phyloP scores from a whole-genome alignment of 2,329 filamentous ascomycete species.

The Clonostachys rosea region DNA sequence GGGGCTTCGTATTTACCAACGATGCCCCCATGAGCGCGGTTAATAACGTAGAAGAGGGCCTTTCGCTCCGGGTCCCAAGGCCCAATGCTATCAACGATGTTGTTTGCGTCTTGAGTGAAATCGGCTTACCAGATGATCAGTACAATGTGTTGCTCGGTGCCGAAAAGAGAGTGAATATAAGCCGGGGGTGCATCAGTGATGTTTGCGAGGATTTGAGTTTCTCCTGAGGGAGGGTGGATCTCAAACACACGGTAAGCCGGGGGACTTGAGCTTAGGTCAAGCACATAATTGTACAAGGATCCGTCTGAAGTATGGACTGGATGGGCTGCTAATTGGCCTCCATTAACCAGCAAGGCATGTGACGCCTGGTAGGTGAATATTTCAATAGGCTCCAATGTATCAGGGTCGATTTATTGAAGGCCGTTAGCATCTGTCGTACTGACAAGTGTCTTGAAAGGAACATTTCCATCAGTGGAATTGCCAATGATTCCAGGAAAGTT shows the following conservation, averaged over 20 bases:
- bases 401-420: slow-evolving; percentile 60
- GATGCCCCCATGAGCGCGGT: slow-evolving; percentile 59
- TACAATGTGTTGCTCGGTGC: slow-evolving; percentile 66
- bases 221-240: slow-evolving; percentile 55
- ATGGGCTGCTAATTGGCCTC: slow-evolving; percentile 65
- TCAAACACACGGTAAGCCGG: slow-evolving; percentile 65
- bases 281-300: slow-evolving; percentile 77
- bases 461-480: slow-evolving; percentile 23
- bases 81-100: slow-evolving; percentile 59
- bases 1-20: slow-evolving; percentile 64
- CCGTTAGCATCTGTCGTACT: slow-evolving; percentile 50
- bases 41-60: slow-evolving; percentile 70
- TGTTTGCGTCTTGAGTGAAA: slow-evolving; percentile 49
- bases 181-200: slow-evolving; percentile 52
- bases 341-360: slow-evolving; percentile 60
- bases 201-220: slow-evolving; percentile 67
- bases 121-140: slow-evolving; percentile 71
- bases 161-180: slow-evolving; percentile 80
- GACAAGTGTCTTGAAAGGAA: slow-evolving; percentile 42
- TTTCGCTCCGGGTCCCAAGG: slow-evolving; percentile 52
- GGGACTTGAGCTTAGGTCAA: slow-evolving; percentile 51
- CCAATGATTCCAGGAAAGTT: not conserved
- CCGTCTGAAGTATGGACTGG: slow-evolving; percentile 67
- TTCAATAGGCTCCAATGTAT: slow-evolving; percentile 68
- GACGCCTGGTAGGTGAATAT: slow-evolving; percentile 54